These are phyloP conservation scores for Hippophae gyantsensis DNA, from an alignment of 306 rosid species.

Conservation along the genomic window DNA sequence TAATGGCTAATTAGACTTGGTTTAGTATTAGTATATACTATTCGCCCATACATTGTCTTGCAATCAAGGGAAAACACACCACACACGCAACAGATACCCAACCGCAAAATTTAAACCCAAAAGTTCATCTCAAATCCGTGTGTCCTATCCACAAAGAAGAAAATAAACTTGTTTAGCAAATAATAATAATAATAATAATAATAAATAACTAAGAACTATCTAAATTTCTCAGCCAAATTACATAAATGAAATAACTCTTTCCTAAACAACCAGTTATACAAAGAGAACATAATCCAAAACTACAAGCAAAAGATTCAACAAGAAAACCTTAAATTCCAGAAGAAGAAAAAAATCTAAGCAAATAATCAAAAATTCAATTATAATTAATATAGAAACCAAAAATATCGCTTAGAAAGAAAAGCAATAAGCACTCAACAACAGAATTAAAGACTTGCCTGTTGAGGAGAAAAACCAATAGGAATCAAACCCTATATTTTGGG, in stretches of 20 bases:
- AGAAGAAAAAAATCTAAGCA: slow-evolving; percentile 2
- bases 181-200: too few relatives aligned
- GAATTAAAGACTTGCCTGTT: slow-evolving; percentile 18
- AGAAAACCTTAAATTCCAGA: slow-evolving; percentile 4
- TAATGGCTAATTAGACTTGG: too few relatives aligned
- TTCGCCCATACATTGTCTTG: slow-evolving; percentile 1
- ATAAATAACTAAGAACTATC: too few relatives aligned
- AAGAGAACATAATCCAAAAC: slow-evolving; percentile 24
- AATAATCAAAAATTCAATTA: neutral
- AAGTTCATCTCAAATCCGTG: too few relatives aligned
- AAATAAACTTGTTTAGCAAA: too few relatives aligned
- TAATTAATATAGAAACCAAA: neutral
- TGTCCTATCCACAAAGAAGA: too few relatives aligned
- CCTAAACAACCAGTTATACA: slow-evolving; percentile 4
- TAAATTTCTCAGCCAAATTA: neutral
- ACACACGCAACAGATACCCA: too few relatives aligned
- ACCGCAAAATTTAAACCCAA: too few relatives aligned
- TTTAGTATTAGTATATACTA: neutral
- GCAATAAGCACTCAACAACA: neutral
- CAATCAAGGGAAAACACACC: neutral
- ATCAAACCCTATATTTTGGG: slow-evolving; percentile 43
- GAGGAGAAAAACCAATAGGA: slow-evolving; percentile 12
- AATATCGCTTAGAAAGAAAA: neutral
- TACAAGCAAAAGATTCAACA: slow-evolving; percentile 17
- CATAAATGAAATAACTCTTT: neutral